A percentile compares a stretch with the other conserved stretches of the same genome.
Evolutionary conservation across 768 basidiomycete species (phyloP).

Genomic region (Lactifluus hygrophoroides): DNA sequence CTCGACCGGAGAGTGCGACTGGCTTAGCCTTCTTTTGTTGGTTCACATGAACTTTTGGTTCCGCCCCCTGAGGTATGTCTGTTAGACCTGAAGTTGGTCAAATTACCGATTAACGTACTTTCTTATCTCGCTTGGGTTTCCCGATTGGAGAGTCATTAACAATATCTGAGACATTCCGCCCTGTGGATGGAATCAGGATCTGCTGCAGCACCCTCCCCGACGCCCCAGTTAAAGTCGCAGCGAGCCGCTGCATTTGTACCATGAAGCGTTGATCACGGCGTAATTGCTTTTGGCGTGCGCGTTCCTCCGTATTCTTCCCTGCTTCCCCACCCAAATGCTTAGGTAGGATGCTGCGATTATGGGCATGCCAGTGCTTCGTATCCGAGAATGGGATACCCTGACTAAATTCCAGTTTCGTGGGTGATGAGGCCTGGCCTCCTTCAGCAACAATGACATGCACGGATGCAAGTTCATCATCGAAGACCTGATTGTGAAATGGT

Average conservation of each 20-base stretch:
- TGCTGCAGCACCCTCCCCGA: conserved; percentile 44
- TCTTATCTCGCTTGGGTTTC: background rate
- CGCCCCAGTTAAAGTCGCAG: conserved; percentile 57
- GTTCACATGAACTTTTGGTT: conserved; percentile 1
- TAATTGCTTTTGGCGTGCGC: conserved; percentile 32
- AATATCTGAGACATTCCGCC: conserved; percentile 19
- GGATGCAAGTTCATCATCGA: conserved; percentile 33
- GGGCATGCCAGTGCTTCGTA: conserved; percentile 53
- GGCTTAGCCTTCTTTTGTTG: conserved; percentile 27
- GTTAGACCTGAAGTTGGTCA: background rate
- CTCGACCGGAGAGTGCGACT: conserved; percentile 29
- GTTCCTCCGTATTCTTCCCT: conserved; percentile 26
- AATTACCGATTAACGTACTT: background rate
- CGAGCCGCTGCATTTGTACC: conserved; percentile 46
- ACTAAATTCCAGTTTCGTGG: conserved; percentile 32
- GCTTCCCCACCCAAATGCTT: conserved; percentile 44
- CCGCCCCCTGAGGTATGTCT: background rate
- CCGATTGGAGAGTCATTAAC: background rate
- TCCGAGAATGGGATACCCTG: conserved; percentile 38
- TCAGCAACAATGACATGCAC: conserved; percentile 27
- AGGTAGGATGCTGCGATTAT: conserved; percentile 40
- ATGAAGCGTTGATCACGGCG: conserved; percentile 49
- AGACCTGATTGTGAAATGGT: conserved; percentile 33
- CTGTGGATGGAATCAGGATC: conserved; percentile 42
- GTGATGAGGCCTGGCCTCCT: conserved; percentile 9